Conservation (phyloP, 2,329 filamentous ascomycete genomes). For the Colletotrichum sp. region DNA sequence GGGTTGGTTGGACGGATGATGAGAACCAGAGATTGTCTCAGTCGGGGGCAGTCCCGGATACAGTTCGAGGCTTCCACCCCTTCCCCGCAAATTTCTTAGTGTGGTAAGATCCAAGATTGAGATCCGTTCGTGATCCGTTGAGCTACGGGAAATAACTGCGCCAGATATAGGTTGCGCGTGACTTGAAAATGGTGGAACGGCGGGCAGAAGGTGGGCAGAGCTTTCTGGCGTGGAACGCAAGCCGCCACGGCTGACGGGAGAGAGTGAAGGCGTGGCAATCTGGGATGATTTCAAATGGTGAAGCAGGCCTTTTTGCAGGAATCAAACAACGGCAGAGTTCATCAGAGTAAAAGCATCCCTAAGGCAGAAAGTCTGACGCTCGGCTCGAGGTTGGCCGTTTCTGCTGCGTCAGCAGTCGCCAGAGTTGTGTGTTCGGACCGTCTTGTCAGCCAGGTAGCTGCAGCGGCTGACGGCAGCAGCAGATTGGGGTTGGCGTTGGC, state of each 20-base stretch:
- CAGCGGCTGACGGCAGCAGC: slow-evolving; percentile 17
- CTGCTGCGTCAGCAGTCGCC: not conserved
- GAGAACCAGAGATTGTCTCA: slow-evolving; percentile 18
- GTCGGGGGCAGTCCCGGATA: slow-evolving; percentile 8
- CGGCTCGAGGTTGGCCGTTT: not conserved
- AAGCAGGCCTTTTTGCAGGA: not conserved
- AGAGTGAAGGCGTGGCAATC: not conserved
- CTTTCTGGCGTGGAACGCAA: not conserved
- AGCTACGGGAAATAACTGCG: slow-evolving; percentile 7
- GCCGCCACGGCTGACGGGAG: not conserved
- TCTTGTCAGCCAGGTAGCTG: slow-evolving; percentile 15
- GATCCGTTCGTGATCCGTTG: not conserved
- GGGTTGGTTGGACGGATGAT: not conserved
- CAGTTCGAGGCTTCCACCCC: slow-evolving; percentile 10
- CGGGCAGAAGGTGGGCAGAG: not conserved
- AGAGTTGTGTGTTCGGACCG: slow-evolving; percentile 3
- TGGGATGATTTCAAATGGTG: not conserved
- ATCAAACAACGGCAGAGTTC: not conserved
- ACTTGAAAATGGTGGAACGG: not conserved
- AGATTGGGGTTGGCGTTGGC: slow-evolving; percentile 8
- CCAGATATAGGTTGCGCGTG: slow-evolving; percentile 1
- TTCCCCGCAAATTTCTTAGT: slow-evolving; percentile 18
- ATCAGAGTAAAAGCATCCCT: not conserved
- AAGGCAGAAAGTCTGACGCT: not conserved
- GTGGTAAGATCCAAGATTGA: slow-evolving; percentile 8